Evolutionary conservation across 768 basidiomycete genomes (phyloP).

Genomic region (Hemileccinum rubropunctum): DNA sequence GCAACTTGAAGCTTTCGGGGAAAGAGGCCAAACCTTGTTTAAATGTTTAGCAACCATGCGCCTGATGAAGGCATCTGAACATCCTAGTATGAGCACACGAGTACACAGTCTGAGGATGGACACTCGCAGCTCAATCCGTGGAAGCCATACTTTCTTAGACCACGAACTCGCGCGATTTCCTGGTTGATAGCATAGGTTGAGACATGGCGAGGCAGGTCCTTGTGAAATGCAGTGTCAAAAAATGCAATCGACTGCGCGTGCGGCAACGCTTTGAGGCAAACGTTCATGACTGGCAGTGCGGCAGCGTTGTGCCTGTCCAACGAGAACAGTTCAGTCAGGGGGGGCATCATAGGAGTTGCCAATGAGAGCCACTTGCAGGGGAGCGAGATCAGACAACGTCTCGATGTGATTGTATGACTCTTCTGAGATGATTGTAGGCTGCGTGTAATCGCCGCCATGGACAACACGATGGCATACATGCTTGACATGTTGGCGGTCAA

Average conservation of each 20-base stretch:
- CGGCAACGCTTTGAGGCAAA: conserved; percentile 62
- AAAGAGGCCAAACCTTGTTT: conserved; percentile 39
- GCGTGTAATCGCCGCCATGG: conserved; percentile 79
- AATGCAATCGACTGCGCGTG: conserved; percentile 73
- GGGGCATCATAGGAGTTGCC: background rate
- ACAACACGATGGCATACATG: conserved; percentile 80
- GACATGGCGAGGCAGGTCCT: conserved; percentile 70
- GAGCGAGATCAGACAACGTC: conserved; percentile 75
- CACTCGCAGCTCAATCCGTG: conserved; percentile 74
- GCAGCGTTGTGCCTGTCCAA: conserved; percentile 55
- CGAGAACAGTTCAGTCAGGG: background rate
- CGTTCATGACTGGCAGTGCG: conserved; percentile 56
- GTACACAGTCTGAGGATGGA: background rate
- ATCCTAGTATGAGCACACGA: background rate
- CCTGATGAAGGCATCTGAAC: conserved; percentile 64
- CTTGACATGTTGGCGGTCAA: conserved; percentile 44
- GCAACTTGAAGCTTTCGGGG: background rate
- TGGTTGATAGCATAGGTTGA: conserved; percentile 78
- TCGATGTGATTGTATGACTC: conserved; percentile 72
- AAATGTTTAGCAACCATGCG: conserved; percentile 59
- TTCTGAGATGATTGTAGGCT: conserved; percentile 65
- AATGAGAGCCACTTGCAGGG: conserved; percentile 55
- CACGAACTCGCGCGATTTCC: conserved; percentile 54
- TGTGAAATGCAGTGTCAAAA: conserved; percentile 88
- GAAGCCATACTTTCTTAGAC: conserved; percentile 87